Evolutionary conservation across 495 filamentous ascomycete species (phyloP), one percentile per base, ranked within the genome.

Genomic region (Aspergillus conjunctus): DNA sequence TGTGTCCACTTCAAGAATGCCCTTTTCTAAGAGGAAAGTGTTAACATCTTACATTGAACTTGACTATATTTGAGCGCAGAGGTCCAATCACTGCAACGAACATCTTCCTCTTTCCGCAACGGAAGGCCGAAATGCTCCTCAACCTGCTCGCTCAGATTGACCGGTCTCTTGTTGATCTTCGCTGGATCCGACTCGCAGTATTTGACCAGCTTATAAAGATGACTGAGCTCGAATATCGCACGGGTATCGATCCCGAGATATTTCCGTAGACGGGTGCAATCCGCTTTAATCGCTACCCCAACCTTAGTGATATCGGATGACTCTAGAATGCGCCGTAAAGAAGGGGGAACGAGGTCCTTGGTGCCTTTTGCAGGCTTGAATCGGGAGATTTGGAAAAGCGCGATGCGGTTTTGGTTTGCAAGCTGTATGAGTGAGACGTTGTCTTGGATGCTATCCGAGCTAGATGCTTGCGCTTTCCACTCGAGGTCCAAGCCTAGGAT

Each of bases 401-500:
- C 90, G 54, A 97, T 87, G n/a, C 89, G 88, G 51, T 86, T 84
- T 62, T 88, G 81, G 59, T 86, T 91, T 8, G 92, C 92, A 18
- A 97, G 59, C 71, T 97, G 92, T 41, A 96, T 86, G 21, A 95
- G 68, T 0, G 87, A 89, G 4, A 93, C 81, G 60, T 93, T 91
- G 43, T 77, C 76, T 59, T 84, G 85, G 41, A 83, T 72, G 10
- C 81, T 79, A 46, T 79, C 68, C 54, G 60, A 63, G 51, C 64
- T 69, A 14, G 61, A 72, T 17, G 82, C 73, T n/a, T 82, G 72
- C 18, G 81, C 60, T 61, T 80, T 74, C 92, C 92, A 97, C 75
- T 97, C 92, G 65, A 97, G 79, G 68, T 97, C 92, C 61, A 96
- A 91, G 8, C 91, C 90, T 39, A 96, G 69, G 10, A 96, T 70